These are phyloP conservation scores for Monsonia emarginata DNA, from an alignment of 441 rosid species.

Conservation along the genomic window DNA sequence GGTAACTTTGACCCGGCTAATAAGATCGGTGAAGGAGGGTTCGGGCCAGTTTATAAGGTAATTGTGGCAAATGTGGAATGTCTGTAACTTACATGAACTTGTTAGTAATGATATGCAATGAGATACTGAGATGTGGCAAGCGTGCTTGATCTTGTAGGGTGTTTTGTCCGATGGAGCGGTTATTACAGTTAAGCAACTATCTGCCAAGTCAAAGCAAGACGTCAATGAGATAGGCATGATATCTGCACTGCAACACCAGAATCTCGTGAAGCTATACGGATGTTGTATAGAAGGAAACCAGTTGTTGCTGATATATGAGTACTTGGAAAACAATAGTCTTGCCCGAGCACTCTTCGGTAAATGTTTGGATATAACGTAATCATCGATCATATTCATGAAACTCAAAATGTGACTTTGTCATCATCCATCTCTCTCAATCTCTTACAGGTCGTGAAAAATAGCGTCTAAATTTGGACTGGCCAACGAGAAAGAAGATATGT, in stretches of 20 bases:
- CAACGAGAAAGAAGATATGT: constrained; percentile 48
- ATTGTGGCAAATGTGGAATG: too few relatives aligned
- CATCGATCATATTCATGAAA: background rate
- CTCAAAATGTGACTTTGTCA: background rate
- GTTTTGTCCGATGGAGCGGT: constrained; percentile 47
- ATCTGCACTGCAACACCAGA: constrained; percentile 79
- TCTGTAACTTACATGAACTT: too few relatives aligned
- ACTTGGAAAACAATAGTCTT: constrained; percentile 64
- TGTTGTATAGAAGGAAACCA: constrained; percentile 78
- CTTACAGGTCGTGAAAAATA: constrained; percentile 37
- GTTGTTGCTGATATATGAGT: constrained; percentile 57
- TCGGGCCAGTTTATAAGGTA: constrained; percentile 70
- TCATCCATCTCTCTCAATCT: too few relatives aligned
- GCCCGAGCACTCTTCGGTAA: constrained; percentile 75
- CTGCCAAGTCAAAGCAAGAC: constrained; percentile 67
- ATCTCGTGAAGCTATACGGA: constrained; percentile 76
- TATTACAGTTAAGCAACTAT: constrained; percentile 65
- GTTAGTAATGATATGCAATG: too few relatives aligned
- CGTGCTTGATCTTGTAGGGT: constrained; percentile 38
- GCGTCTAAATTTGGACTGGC: constrained; percentile 44
- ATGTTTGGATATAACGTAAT: background rate
- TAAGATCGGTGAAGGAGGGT: constrained; percentile 85
- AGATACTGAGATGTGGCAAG: constrained; percentile 1
- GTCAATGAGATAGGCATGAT: constrained; percentile 74
- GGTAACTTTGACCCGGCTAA: constrained; percentile 47